Evolutionary conservation across 2,329 filamentous ascomycete species (phyloP), one percentile per base, ranked within the genome.

Genomic region (Cercospora sp.): DNA sequence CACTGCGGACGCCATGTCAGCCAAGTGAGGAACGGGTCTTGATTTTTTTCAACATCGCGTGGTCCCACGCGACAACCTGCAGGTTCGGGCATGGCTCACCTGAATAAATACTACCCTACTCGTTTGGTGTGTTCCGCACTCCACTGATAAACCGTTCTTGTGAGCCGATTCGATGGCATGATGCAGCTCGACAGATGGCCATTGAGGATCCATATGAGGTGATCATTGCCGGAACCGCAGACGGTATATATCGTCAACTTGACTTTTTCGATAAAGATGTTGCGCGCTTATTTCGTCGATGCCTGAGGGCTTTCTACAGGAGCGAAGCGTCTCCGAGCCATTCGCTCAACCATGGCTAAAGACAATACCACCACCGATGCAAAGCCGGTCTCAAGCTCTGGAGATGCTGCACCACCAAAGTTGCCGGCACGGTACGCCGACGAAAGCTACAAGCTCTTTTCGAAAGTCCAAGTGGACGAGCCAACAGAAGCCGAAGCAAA

Each of bases 401-500:
- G 45, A 16, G 36, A 63, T n/a, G 45, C 30, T 10, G 20, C 40
- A n/a, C 62, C 65, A 2, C 69, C 69, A 18, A 69, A 68, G 16
- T 51, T 71, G 1, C 64, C 69, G 1, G 65, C 65, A 48, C 59
- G 57, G 26, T 71, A 63, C 55, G 67, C 65, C 45, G 67, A 71
- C 36, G 69, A 71, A 31, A 69, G 67, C 45, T 69, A 69, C 65
- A 71, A 71, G 51, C 48, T 71, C 28, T 69, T 71, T 63, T 68
- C 67, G 16, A 68, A 69, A 55, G 48, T 71, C 60, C 55, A 66
- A 1, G 69, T 69, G 16, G 57, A 63, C 23, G 67, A 71, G 23
- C 67, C 69, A 28, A 62, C 69, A 10, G 67, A 68, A 63, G 65
- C 48, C 18, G 69, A 69, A 68, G 69, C 69, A 1, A 63, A 16